A percentile compares a stretch with the other conserved stretches of the same genome.
Evolutionary conservation across 23 red algal species (phyloP).

Genomic region (Pyropia haitanensis): DNA sequence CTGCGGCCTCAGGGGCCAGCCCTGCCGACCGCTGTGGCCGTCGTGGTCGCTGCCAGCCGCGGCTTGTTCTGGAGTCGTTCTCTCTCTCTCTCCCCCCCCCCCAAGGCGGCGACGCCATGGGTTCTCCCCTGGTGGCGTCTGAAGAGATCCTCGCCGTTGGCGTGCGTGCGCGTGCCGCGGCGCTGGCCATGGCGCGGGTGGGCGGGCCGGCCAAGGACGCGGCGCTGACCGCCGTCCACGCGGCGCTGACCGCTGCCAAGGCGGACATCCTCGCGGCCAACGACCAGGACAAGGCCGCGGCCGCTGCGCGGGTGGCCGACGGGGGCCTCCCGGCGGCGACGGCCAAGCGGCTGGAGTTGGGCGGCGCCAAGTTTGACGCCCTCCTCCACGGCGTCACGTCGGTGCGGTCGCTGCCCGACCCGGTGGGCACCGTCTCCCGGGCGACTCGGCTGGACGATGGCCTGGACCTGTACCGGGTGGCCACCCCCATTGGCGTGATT

Average conservation of each 20-base stretch:
- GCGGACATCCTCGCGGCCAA: constrained; percentile 50
- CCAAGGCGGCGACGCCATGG: too few relatives aligned
- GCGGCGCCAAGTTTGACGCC: constrained; percentile 80
- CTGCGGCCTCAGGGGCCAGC: too few relatives aligned
- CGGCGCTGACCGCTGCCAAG: constrained; percentile 12
- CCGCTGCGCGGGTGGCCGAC: constrained; percentile 16
- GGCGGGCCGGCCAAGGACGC: constrained; percentile 23
- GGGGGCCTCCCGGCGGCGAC: constrained; percentile 28
- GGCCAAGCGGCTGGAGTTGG: constrained; percentile 77
- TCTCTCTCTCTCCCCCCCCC: too few relatives aligned
- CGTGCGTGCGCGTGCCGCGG: constrained; percentile 37
- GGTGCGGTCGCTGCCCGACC: constrained; percentile 55
- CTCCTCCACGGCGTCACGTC: constrained; percentile 47
- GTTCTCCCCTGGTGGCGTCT: too few relatives aligned
- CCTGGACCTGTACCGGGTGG: constrained; percentile 78
- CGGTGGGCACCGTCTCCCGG: constrained; percentile 68
- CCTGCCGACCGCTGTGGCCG: too few relatives aligned
- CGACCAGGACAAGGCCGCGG: constrained; percentile 26
- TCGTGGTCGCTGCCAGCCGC: too few relatives aligned
- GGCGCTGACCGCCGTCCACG: constrained; percentile 51
- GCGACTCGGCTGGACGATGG: constrained; percentile 72
- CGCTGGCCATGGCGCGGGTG: constrained; percentile 48
- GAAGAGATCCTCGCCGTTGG: constrained; percentile 22
- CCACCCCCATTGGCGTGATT: constrained; percentile 95
- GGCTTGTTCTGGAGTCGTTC: too few relatives aligned